Evolutionary conservation across 345 rosid species (phyloP), one percentile per base, ranked within the genome.

Genomic region (Limnanthes douglasii): DNA sequence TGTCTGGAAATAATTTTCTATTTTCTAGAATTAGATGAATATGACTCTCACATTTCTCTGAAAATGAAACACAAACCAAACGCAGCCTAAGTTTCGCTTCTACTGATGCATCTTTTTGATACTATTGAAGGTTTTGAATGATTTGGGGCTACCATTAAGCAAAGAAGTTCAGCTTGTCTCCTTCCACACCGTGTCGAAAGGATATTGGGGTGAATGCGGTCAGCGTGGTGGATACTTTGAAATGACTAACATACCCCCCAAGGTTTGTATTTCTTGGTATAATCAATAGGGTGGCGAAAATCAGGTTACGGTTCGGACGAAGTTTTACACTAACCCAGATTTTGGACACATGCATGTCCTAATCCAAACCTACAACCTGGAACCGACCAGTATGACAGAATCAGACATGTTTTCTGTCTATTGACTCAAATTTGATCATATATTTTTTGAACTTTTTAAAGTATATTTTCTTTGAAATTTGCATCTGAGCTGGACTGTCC

Each of bases 221-320:
- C 98, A 84, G 64, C 68, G 98, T 11, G 98, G 98, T 64, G 98
- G 98, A 60, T 90, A 90, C 74, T 84, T 90, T 59, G 95, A 90
- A 74, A 84, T 84, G 95, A 84, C 95, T 12, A 90, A 90, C 67
- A 65, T 90, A 29, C 95, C 98, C 56, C 75, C 94, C 21, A 37
- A 55, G 93, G 98, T 90, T 59, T 50, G 62, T 46, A 13, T 42
- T 10, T 15, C 23, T 32, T 11, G n/a, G n/a, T n/a, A n/a, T n/a
- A n/a, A n/a, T n/a, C n/a, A n/a, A n/a, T n/a, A n/a, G n/a, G n/a
- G n/a, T n/a, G n/a, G n/a, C n/a, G n/a, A n/a, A n/a, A n/a, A n/a
- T n/a, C n/a, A n/a, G n/a, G n/a, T n/a, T n/a, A n/a, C n/a, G n/a
- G n/a, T n/a, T n/a, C n/a, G n/a, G n/a, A n/a, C n/a, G n/a, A n/a